Evolutionary conservation across 1,284 basidiomycete genomes (phyloP).

Genomic region (Boletus semigastroideus): DNA sequence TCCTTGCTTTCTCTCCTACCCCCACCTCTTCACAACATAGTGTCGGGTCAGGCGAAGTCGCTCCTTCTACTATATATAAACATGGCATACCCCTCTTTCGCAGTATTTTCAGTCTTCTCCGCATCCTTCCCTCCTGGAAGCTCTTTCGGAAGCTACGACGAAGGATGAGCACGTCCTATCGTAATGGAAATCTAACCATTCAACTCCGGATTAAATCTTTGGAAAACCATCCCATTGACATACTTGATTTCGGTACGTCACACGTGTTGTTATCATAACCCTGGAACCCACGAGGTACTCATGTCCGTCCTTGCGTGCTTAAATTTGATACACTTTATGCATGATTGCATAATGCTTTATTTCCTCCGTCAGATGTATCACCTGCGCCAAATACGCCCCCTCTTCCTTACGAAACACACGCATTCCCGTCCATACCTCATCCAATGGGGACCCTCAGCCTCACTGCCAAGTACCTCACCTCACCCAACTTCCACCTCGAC

Average conservation of each 20-base stretch:
- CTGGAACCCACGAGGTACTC: constrained; percentile 30
- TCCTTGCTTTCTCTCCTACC: constrained; percentile 49
- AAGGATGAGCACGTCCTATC: constrained; percentile 38
- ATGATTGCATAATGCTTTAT: constrained; percentile 11
- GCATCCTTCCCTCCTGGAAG: constrained; percentile 73
- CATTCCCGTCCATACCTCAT: constrained; percentile 64
- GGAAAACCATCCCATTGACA: constrained; percentile 32
- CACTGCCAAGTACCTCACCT: constrained; percentile 59
- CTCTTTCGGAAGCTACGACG: constrained; percentile 60
- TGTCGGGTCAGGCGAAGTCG: constrained; percentile 48
- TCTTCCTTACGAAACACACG: constrained; percentile 51
- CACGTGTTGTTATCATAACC: constrained; percentile 20
- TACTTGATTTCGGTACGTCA: constrained; percentile 42
- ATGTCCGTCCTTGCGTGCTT: constrained; percentile 26
- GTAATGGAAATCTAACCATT: constrained; percentile 52
- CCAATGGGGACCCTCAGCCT: constrained; percentile 65
- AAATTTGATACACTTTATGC: constrained; percentile 4
- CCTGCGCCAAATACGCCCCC: constrained; percentile 42
- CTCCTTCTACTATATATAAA: constrained; percentile 78
- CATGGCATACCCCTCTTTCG: constrained; percentile 77
- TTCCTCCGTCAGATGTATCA: constrained; percentile 36
- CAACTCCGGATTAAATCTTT: constrained; percentile 47
- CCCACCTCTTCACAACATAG: constrained; percentile 18
- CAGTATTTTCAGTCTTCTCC: constrained; percentile 67
- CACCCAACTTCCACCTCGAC: constrained; percentile 69